A percentile compares a stretch with the other conserved stretches of the same genome.
Evolutionary conservation across 73 alveolate species (phyloP).

Genomic region (Tetrahymena elliotti): DNA sequence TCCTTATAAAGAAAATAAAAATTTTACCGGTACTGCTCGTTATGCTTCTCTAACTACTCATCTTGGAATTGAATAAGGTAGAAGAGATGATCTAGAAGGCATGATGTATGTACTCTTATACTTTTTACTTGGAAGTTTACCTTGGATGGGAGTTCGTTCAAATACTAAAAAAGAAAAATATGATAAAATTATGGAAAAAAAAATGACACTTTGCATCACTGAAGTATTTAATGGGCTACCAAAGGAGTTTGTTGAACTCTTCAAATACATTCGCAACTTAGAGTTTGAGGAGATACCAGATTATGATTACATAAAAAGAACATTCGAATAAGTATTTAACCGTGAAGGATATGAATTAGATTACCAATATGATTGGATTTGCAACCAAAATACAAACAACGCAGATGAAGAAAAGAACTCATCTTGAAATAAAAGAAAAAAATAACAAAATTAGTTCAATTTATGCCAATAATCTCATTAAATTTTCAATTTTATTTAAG

Average conservation of each 20-base stretch:
- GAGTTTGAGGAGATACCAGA: constrained; percentile 88
- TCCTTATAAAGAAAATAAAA: constrained; percentile 72
- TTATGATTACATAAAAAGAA: constrained; percentile 30
- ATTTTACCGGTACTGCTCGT: constrained; percentile 92
- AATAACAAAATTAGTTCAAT: not conserved
- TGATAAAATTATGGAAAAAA: constrained; percentile 77
- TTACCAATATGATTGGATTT: constrained; percentile 30
- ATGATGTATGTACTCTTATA: constrained; percentile 55
- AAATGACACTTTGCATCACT: constrained; percentile 63
- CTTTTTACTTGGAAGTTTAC: constrained; percentile 63
- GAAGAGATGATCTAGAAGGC: constrained; percentile 85
- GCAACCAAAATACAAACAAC: not conserved
- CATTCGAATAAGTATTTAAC: constrained; percentile 11
- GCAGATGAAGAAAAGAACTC: not conserved
- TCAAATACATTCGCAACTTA: constrained; percentile 78
- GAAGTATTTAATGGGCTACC: constrained; percentile 73
- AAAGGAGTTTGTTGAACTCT: constrained; percentile 68
- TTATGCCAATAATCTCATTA: not conserved
- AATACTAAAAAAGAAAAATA: constrained; percentile 50
- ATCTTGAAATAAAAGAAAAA: not conserved
- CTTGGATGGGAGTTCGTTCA: constrained; percentile 67
- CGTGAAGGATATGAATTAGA: constrained; percentile 7
- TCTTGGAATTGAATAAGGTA: constrained; percentile 69
- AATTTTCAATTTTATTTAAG: not conserved
- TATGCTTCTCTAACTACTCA: constrained; percentile 71